phyloP scores from a whole-genome alignment of 2,329 filamentous ascomycete genomes.

The Aureobasidium sp. region DNA sequence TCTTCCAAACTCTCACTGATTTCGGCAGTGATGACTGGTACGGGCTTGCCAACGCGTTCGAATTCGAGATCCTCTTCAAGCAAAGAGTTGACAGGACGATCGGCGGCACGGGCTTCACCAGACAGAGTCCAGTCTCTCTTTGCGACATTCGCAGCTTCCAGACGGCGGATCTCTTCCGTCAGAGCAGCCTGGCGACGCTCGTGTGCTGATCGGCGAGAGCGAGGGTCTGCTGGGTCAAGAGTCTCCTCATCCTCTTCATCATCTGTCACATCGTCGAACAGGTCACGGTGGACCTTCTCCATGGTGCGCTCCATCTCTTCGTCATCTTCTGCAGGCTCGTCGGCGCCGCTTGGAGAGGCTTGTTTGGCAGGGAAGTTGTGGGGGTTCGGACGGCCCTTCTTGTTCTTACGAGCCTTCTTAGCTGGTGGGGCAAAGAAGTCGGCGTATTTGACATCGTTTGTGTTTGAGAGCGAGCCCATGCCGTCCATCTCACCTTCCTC shows the following conservation, averaged over 20 bases:
- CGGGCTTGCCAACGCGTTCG: slow-evolving; percentile 87
- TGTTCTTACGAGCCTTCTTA: slow-evolving; percentile 50
- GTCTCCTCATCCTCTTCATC: slow-evolving; percentile 54
- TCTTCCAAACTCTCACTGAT: slow-evolving; percentile 86
- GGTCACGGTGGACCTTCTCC: slow-evolving; percentile 75
- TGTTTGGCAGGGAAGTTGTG: slow-evolving; percentile 38
- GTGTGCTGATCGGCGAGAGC: slow-evolving; percentile 72
- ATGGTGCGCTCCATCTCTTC: slow-evolving; percentile 75
- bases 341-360: slow-evolving; percentile 32
- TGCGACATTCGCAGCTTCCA: slow-evolving; percentile 82
- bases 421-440: slow-evolving; percentile 89
- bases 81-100: slow-evolving; percentile 83
- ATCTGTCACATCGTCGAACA: slow-evolving; percentile 76
- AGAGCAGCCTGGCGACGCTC: slow-evolving; percentile 81
- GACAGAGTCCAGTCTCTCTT: slow-evolving; percentile 86
- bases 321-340: slow-evolving; percentile 41
- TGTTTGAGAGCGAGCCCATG: slow-evolving; percentile 57
- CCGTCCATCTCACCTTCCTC: slow-evolving; percentile 49
- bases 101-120: slow-evolving; percentile 76
- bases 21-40: slow-evolving; percentile 88
- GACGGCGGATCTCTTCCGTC: slow-evolving; percentile 79
- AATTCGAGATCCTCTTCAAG: slow-evolving; percentile 94
- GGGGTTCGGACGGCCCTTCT: slow-evolving; percentile 49
- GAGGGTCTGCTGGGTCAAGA: slow-evolving; percentile 59
- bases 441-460: slow-evolving; percentile 82